These are phyloP conservation scores for Beauveria brongniartii DNA, from an alignment of 2,329 filamentous ascomycete genomes.

Conservation along the genomic window DNA sequence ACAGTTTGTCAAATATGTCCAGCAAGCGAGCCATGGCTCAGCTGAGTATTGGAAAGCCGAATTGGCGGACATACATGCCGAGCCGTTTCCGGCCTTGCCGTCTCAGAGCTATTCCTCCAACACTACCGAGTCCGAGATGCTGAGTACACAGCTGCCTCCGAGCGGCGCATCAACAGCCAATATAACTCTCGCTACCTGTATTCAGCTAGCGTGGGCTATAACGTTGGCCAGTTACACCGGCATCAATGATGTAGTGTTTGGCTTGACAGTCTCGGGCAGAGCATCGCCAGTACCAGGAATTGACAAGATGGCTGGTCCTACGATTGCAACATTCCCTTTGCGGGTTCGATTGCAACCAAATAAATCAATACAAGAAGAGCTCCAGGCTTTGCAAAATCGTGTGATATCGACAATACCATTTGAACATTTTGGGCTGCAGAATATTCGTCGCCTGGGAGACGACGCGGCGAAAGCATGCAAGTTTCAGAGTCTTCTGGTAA, in stretches of 20 bases:
- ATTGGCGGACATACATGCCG: slow-evolving; percentile 24
- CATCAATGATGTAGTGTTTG: slow-evolving; percentile 12
- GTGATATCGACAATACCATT: slow-evolving; percentile 10
- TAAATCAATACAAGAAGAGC: background rate
- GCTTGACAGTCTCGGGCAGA: slow-evolving; percentile 10
- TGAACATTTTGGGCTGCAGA: slow-evolving; percentile 50
- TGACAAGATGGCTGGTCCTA: slow-evolving; percentile 17
- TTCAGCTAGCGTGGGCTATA: slow-evolving; percentile 9
- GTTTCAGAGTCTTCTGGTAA: slow-evolving; percentile 29
- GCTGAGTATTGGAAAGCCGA: background rate
- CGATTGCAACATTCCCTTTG: slow-evolving; percentile 16
- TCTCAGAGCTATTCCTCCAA: slow-evolving; percentile 18
- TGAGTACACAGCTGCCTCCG: background rate
- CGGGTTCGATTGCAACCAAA: slow-evolving; percentile 4
- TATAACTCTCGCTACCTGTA: slow-evolving; percentile 28
- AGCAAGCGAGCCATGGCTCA: background rate
- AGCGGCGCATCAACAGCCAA: slow-evolving; percentile 9
- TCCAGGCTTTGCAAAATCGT: background rate
- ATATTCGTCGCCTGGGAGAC: slow-evolving; percentile 45
- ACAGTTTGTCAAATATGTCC: background rate
- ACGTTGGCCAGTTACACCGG: slow-evolving; percentile 3
- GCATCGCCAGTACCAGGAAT: slow-evolving; percentile 10
- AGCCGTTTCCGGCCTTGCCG: slow-evolving; percentile 29
- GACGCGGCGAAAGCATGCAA: slow-evolving; percentile 44
- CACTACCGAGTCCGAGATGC: background rate